These are phyloP conservation scores for Neostapfia colusana DNA, from an alignment of 176 grass and related monocot species.

Conservation along the genomic window DNA sequence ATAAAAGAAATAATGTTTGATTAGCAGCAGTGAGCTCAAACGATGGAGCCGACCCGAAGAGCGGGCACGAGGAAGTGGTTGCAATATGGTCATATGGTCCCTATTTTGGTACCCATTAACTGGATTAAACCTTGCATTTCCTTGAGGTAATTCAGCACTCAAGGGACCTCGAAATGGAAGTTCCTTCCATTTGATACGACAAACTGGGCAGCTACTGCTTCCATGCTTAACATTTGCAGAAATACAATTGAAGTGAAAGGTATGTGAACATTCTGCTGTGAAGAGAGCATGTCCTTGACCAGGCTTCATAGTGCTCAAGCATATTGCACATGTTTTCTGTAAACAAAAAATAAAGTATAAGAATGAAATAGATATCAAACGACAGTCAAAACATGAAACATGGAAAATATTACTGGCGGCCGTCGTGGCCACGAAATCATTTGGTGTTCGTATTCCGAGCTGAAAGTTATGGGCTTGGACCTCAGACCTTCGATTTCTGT, in stretches of 20 bases:
- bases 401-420: neutral
- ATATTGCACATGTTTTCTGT: conserved; percentile 93
- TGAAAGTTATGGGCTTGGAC: too few species aligned
- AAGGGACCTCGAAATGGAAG: conserved; percentile 58
- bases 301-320: conserved; percentile 74
- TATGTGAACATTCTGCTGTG: conserved; percentile 83
- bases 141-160: conserved; percentile 42
- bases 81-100: conserved; percentile 56
- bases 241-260: conserved; percentile 88
- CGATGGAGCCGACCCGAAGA: conserved; percentile 63
- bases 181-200: conserved; percentile 78
- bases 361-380: neutral
- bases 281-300: conserved; percentile 83
- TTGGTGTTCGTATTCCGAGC: too few species aligned
- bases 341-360: conserved; percentile 22
- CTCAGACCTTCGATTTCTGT: too few species aligned
- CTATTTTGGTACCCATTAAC: conserved; percentile 57
- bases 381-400: conserved; percentile 5
- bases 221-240: conserved; percentile 82
- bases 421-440: too few species aligned
- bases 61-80: conserved; percentile 58
- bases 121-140: conserved; percentile 51
- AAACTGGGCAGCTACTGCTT: conserved; percentile 70
- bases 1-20: too few species aligned
- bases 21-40: conserved; percentile 45